Evolutionary conservation across 176 grass and related monocot genomes (phyloP).

Genomic region (Aegilops sharonensis): DNA sequence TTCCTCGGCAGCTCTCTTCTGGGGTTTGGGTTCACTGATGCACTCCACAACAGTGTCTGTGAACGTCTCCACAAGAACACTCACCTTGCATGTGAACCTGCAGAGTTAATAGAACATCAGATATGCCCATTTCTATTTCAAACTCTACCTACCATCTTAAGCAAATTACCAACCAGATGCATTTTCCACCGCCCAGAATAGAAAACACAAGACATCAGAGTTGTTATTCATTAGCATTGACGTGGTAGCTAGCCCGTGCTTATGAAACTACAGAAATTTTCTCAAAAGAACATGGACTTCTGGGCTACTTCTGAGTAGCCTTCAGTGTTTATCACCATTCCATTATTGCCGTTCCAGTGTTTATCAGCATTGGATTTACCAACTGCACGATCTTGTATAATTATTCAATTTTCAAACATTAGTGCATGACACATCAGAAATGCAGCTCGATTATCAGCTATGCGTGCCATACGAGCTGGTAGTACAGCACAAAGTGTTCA

Average conservation of each 20-base stretch:
- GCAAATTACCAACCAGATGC: neutral
- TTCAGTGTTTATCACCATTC: neutral
- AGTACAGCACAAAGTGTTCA: neutral
- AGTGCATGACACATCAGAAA: neutral
- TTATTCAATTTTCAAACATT: neutral
- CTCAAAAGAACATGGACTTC: neutral
- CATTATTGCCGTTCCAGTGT: neutral
- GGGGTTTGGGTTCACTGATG: slow-evolving; percentile 44
- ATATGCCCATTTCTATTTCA: neutral
- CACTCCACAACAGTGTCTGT: slow-evolving; percentile 43
- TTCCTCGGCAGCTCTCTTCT: slow-evolving; percentile 49
- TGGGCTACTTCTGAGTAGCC: neutral
- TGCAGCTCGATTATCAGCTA: neutral
- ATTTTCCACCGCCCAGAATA: neutral
- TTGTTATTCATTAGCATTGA: neutral
- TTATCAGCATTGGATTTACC: neutral
- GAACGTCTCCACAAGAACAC: slow-evolving; percentile 39
- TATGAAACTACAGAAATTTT: neutral
- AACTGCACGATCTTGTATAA: neutral
- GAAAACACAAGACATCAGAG: neutral
- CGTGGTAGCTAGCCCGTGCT: neutral
- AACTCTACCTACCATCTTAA: neutral
- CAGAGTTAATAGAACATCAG: neutral
- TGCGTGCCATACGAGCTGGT: neutral
- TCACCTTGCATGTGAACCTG: slow-evolving; percentile 73